Evolutionary conservation across 2,329 filamentous ascomycete genomes (phyloP), one percentile per base, ranked within the genome.

Genomic region (Fusarium sp.): DNA sequence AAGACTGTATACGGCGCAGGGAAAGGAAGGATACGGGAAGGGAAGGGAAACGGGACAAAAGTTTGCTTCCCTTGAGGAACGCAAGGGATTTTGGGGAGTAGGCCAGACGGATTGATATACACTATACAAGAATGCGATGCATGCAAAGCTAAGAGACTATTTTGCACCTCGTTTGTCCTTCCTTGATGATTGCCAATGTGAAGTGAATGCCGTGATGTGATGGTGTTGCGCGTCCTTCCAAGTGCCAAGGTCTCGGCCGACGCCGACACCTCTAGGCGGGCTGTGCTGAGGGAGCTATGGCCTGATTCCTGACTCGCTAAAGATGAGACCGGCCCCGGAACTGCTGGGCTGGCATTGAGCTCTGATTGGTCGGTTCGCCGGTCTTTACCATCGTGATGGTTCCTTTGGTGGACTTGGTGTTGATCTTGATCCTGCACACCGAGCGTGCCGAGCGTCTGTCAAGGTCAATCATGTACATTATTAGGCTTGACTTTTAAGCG

Each of bases 51-150:
- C 54, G 66, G 68, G 69, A 47, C 67, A 76, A 76, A 78, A 79
- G 73, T 72, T 73, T 73, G 61, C 65, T 60, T 71, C 66, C 72
- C 54, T 56, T 65, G 54, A 20, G 72, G 69, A 74, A 78, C 63
- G 75, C 68, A 75, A 68, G 65, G 74, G 56, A 67, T 68, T 58
- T 75, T 45, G 61, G 70, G 69, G 67, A 70, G 68, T 69, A 57
- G 59, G 65, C 35, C 45, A 61, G 67, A 69, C 62, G 66, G 73
- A 78, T 79, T 65, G 73, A 78, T 79, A 78, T 74, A 77, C 52
- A 76, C 60, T 77, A 79, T 77, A 79, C 70, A 78, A 69, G 76
- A 79, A 79, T 79, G 76, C 76, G 50, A 79, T 69, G 69, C 65
- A 63, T 72, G 75, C 76, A 79, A 69, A 63, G 74, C 68, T 70